These are phyloP conservation scores for Exophiala lecanii-corni DNA, from an alignment of 2,329 filamentous ascomycete genomes.

Conservation along the genomic window DNA sequence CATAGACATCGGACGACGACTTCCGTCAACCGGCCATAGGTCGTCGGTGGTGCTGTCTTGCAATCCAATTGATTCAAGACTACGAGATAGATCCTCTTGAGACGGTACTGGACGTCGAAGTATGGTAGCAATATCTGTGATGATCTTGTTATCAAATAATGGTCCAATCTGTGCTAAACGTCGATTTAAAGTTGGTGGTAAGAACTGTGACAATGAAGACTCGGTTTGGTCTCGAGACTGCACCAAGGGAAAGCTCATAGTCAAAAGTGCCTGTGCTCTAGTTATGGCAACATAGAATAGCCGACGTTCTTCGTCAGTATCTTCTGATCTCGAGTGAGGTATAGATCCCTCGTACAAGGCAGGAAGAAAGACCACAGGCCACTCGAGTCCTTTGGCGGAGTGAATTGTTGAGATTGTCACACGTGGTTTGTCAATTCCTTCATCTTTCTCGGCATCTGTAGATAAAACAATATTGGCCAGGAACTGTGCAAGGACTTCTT, in stretches of 20 bases:
- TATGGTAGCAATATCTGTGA: constrained; percentile 67
- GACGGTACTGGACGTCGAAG: constrained; percentile 60
- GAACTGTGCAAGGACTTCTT: constrained; percentile 70
- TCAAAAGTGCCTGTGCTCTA: constrained; percentile 77
- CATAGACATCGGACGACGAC: constrained; percentile 35
- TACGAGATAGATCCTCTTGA: constrained; percentile 50
- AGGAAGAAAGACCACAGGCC: constrained; percentile 92
- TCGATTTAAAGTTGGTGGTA: constrained; percentile 53
- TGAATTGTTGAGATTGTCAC: constrained; percentile 96
- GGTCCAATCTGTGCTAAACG: constrained; percentile 62
- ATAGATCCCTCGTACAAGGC: constrained; percentile 86
- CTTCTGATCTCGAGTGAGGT: constrained; percentile 80
- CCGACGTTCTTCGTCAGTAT: constrained; percentile 79
- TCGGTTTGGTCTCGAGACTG: constrained; percentile 58
- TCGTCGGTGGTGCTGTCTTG: constrained; percentile 59
- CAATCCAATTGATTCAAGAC: constrained; percentile 37
- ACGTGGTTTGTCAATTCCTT: constrained; percentile 48
- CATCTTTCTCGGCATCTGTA: constrained; percentile 64
- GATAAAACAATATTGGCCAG: constrained; percentile 88
- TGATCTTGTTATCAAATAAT: constrained; percentile 57
- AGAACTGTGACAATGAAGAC: constrained; percentile 67
- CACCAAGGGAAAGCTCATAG: constrained; percentile 73
- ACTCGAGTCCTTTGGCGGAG: constrained; percentile 91
- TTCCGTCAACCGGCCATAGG: constrained; percentile 61
- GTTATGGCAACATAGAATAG: constrained; percentile 97